phyloP scores from a whole-genome alignment of 1,139 yeast species.

The Diutina pseudorugosa region DNA sequence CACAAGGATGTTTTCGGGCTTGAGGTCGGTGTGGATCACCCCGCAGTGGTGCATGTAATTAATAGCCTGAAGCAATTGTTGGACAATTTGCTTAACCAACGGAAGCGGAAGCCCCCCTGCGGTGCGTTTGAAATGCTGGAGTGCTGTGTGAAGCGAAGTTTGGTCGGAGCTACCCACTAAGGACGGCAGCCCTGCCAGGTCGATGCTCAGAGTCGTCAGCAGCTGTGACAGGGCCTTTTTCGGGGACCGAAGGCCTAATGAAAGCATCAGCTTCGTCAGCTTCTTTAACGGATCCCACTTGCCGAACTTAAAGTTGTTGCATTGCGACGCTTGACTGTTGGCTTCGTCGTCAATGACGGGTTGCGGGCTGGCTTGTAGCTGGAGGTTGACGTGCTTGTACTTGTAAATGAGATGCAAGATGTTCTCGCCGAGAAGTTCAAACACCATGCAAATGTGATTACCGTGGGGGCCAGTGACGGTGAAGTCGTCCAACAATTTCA shows the following conservation, averaged over 20 bases:
- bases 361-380: background rate
- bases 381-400: constrained; percentile 20
- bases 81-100: constrained; percentile 70
- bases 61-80: constrained; percentile 61
- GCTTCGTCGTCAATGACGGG: background rate
- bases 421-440: constrained; percentile 80
- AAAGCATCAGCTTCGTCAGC: constrained; percentile 2
- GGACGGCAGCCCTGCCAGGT: background rate
- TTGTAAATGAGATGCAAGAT: constrained; percentile 58
- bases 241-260: background rate
- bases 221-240: background rate
- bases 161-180: background rate
- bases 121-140: constrained; percentile 4
- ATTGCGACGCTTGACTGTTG: background rate
- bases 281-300: constrained; percentile 1
- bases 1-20: constrained; percentile 2
- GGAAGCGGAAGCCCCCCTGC: constrained; percentile 58
- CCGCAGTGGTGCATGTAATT: constrained; percentile 48
- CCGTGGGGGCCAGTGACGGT: constrained; percentile 66
- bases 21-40: constrained; percentile 4
- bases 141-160: background rate
- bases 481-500: constrained; percentile 55
- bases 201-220: background rate
- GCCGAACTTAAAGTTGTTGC: background rate
- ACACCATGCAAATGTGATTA: constrained; percentile 72